These are phyloP conservation scores for Plenodomus tracheiphilus DNA, from an alignment of 2,329 filamentous ascomycete genomes.

Conservation along the genomic window DNA sequence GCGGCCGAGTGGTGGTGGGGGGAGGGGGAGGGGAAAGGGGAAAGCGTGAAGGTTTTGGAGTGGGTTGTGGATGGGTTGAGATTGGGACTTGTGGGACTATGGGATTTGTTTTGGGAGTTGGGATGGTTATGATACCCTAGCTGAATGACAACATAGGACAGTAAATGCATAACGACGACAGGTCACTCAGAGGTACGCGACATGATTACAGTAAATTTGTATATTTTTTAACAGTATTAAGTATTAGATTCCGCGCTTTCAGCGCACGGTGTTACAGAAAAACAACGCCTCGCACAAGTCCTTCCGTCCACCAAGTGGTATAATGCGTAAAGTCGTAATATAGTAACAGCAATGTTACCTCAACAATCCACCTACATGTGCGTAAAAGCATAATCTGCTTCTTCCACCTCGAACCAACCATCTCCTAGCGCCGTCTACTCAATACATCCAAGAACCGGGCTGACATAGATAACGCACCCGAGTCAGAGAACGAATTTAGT, in stretches of 20 bases:
- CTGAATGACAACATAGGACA: too few species aligned
- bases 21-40: constrained; percentile 29
- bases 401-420: not conserved
- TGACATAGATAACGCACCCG: not conserved
- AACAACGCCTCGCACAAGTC: too few species aligned
- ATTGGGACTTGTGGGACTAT: too few species aligned
- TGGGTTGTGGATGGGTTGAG: not conserved
- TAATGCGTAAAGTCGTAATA: constrained; percentile 13
- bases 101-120: too few species aligned
- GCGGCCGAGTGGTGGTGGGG: constrained; percentile 14
- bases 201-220: too few species aligned
- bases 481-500: constrained; percentile 11
- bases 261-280: too few species aligned
- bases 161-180: too few species aligned
- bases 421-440: not conserved
- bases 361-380: constrained; percentile 4
- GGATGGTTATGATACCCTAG: too few species aligned
- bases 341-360: not conserved
- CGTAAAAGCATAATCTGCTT: not conserved
- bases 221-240: too few species aligned
- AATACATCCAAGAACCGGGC: not conserved
- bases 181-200: too few species aligned
- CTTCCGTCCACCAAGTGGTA: constrained; percentile 4
- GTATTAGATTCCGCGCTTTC: too few species aligned
- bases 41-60: constrained; percentile 1